Base-by-base conservation (phyloP, 2,329 filamentous ascomycete genomes). In the Aspergillus pseudonomiae region DNA sequence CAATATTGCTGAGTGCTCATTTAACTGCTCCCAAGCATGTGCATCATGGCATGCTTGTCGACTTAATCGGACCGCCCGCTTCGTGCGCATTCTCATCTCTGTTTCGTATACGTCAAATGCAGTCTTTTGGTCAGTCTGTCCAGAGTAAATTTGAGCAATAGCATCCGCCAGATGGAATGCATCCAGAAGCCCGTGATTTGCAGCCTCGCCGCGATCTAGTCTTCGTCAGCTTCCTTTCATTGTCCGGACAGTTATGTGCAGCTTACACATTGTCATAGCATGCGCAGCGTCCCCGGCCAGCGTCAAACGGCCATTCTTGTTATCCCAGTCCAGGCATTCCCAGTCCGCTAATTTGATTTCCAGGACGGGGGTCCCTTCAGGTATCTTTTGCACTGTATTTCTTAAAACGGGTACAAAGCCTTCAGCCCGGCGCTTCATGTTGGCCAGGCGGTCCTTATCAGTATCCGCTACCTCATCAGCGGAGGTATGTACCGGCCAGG, bases 401-500 rank as follows among this genome's bases (percentile, higher is more conserved):
- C 64, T 62, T n/a, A 77, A 57, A 19, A 70, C 70, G 0, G 66
- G 63, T 0, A 67, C 68, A 52, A 75, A 77, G 11, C 66, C 68
- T 1, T 63, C 53, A 0, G 71, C 65, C 9, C 72, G 60, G 26
- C 66, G 68, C 65, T 80, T 81, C 81, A 83, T 82, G 62, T 78
- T 76, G 28, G 65, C 67, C 21, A 83, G 63, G 4, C 78, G 72
- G 32, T 66, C 77, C 16, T 62, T 63, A 53, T 78, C 67, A 0
- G 74, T 75, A 2, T 62, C 45, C 1, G 77, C 75, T 1, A 82
- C 77, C 9, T 77, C 73, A 43, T 78, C 76, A 2, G 66, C 65
- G 3, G 65, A 61, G 4, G 72, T 71, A 50, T 73, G 74, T 10
- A 77, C 73, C 0, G 76, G 73, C 83, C 83, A 85, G 10, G 81